Base-by-base conservation (phyloP, 768 basidiomycete genomes). In the Dentipellis sp. region DNA sequence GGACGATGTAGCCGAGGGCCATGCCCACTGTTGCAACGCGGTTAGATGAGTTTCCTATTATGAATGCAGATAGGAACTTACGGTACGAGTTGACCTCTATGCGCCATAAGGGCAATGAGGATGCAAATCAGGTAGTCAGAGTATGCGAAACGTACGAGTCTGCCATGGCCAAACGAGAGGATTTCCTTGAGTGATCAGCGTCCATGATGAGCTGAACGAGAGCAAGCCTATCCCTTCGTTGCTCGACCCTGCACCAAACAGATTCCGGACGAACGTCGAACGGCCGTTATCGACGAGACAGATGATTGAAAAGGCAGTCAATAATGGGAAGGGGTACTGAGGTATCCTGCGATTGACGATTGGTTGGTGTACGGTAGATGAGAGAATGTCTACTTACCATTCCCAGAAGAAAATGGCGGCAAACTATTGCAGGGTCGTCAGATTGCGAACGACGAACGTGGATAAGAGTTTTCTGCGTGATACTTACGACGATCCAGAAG, bases 161-260 rank as follows among this genome's bases (percentile, higher is more conserved):
- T 77, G 75, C 50, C 79, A 70, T 6, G 80, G 80, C 79, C 79
- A 81, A 9, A 78, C 75, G 6, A 82, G 67, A 0, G 80, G 80
- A 48, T 67, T 74, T 4, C 78, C 79, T 62, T 81, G 79, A 1
- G 75, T 76, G 58, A 81, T 80, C 19, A 81, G 68, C 6, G 77
- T 79, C 78, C 78, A 79, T 46, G 73, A 74, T 21, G 75, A 72
- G 53, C 72, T 67, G 61, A 79, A 77, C 36, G 74, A 75, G 38
- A 78, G 63, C 47, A 79, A 56, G 4, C 78, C 78, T 12, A 79
- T 70, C 11, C 78, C 78, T 63, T 79, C 78, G 62, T 79, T 79
- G 59, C 72, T 74, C 1, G 75, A 77, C 1, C 78, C 78, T 7
- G 73, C 78, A 52, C 72, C 72, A 52, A 72, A 71, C 8, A 72